Base-by-base conservation (phyloP, 2,329 filamentous ascomycete genomes). In the Podosphaera aphanis region DNA sequence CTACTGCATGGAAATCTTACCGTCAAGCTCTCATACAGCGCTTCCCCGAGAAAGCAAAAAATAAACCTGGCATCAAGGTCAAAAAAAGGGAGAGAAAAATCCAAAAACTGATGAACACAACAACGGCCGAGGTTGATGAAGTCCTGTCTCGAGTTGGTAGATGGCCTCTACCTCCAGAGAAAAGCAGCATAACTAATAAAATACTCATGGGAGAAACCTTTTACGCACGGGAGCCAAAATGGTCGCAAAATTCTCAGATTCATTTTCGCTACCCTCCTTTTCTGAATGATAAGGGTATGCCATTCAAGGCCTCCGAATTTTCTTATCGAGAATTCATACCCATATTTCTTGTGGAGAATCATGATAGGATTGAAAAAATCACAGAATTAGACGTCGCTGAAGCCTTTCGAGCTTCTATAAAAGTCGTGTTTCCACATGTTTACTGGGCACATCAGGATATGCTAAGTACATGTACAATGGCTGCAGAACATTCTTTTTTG, bases 221-320 rank as follows among this genome's bases (percentile, higher is more conserved):
- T 7, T 38, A 38, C n/a, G 35, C 35, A 1, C n/a, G 18, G 35
- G 35, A 38, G 35, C 35, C 35, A 8, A 38, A 38, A 38, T 38
- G 35, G 35, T n/a, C 35, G n/a, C n/a, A 8, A 3, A 8, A 38
- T 16, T 16, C 35, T 16, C 18, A 16, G n/a, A 8, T 19, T 13
- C 11, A 38, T 13, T 38, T 13, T 38, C 3, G 35, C 8, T 38
- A 19, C 35, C 35, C 35, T 19, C 35, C n/a, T 8, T 8, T 16
- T 13, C n/a, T 38, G 2, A 38, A 19, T 16, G 15, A 33, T 18
- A 19, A 47, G 13, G 48, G 46, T 2, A 46, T 44, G 20, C 51
- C 49, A 2, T 38, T 51, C 16, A 41, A 47, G 21, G 40, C 45
- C 7, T 44, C 48, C 18, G 46, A 51, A 5, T 47, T 53, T 20